Evolutionary conservation across 768 basidiomycete species (phyloP).

Genomic region (Collybia sp.): DNA sequence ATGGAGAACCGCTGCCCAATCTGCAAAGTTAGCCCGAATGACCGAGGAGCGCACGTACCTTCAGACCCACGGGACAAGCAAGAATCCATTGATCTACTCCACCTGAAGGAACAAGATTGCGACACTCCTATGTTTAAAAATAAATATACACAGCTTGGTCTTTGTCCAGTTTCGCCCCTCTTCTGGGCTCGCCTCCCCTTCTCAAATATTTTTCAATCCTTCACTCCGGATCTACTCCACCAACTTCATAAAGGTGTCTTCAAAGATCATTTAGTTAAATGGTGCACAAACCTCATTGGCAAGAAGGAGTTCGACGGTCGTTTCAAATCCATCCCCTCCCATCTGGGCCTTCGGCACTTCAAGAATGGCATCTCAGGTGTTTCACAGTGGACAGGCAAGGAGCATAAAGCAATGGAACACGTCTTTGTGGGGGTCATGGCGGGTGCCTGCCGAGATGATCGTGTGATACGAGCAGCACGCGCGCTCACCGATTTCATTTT

Average conservation of each 20-base stretch:
- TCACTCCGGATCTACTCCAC: slow-evolving; percentile 39
- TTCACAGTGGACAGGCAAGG: slow-evolving; percentile 38
- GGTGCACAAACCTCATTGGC: slow-evolving; percentile 19
- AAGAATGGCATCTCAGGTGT: slow-evolving; percentile 33
- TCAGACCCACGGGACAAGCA: neutral
- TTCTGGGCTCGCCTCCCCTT: slow-evolving; percentile 37
- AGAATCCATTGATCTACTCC: neutral
- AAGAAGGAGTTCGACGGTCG: slow-evolving; percentile 25
- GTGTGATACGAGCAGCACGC: slow-evolving; percentile 6
- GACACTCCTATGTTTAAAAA: slow-evolving; percentile 7
- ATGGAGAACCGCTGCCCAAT: slow-evolving; percentile 21
- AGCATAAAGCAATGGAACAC: slow-evolving; percentile 33
- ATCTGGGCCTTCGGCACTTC: slow-evolving; percentile 28
- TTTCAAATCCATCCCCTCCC: slow-evolving; percentile 25
- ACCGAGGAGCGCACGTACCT: slow-evolving; percentile 7
- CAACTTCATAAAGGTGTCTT: slow-evolving; percentile 44
- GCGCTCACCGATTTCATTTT: slow-evolving; percentile 16
- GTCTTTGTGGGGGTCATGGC: slow-evolving; percentile 28
- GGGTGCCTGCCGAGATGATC: slow-evolving; percentile 9
- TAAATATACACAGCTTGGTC: neutral
- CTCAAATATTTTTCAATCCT: slow-evolving; percentile 26
- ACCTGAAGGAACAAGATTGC: neutral
- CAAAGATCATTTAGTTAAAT: slow-evolving; percentile 36
- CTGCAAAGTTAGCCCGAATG: slow-evolving; percentile 14
- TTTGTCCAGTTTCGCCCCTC: slow-evolving; percentile 16